Evolutionary conservation across 2,329 filamentous ascomycete genomes (phyloP), one percentile per base, ranked within the genome.

Genomic region (Clarireedia homoeocarpa): DNA sequence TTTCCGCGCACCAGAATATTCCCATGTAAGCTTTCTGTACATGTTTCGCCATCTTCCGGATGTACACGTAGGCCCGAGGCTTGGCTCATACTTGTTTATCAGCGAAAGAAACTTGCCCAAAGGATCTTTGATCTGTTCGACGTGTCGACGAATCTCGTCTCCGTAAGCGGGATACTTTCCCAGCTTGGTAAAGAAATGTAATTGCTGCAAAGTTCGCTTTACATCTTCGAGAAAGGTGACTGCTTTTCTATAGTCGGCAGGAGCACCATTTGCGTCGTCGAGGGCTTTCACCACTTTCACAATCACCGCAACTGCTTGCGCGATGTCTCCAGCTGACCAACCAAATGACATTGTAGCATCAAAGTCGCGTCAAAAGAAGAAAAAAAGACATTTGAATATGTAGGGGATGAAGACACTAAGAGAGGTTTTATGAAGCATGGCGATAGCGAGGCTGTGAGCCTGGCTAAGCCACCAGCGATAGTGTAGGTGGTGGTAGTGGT

Each of bases 321-420:
- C 51, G 36, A 58, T 55, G 51, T 58, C 51, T 12, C 55, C 51
- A 17, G 55, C 55, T 6, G 58, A 59, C 55, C 58, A 59, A 7
- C 55, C 58, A 38, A 59, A 59, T 2, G 58, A 58, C 58, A 59
- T 58, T 4, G 30, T 4, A 12, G 10, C 30, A 10, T 34, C 30
- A 34, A 34, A 34, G 30, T 34, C 30, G 30, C 30, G 5, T 12
- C 30, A 9, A 34, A 3, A 12, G 9, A 34, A 34, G 20, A 34
- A 12, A 12, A 14, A 14, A 34, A 34, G 30, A 34, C 10, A 12
- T 34, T 27, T 34, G 30, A 12, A 12, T 4, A 3, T 3, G 30
- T 12, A 12, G 30, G 9, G 12, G 30, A 34, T 34, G 30, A 12
- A 34, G 10, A 12, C 10, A 12, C 5, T 9, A 12, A 9, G 12